Evolutionary conservation across 306 rosid genomes (phyloP), one percentile per base, ranked within the genome.

Genomic region (Begonia fuchsioides): DNA sequence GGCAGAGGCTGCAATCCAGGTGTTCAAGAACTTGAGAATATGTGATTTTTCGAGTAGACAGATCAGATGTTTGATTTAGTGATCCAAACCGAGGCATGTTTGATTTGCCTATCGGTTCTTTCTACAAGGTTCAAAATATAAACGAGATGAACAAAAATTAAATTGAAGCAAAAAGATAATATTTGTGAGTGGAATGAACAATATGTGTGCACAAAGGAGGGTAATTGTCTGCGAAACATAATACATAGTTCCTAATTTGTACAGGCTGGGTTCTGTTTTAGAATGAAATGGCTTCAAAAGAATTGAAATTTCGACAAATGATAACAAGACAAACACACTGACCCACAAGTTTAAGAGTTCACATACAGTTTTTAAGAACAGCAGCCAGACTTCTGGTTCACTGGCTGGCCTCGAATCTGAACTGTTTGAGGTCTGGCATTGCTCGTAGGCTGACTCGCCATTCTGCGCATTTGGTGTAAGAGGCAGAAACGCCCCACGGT

Each of bases 361-460:
- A 13, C 14, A 5, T 11, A 10, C 6, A n/a, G 49, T 57, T 74
- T 59, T 67, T 81, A 62, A 9, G 96, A 92, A 95, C 98, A 92
- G 83, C 98, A 92, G 56, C 98, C 94, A 26, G 87, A 65, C 65
- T 85, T 92, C 72, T 92, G 98, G 74, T 85, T 92, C 55, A 92
- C 94, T 1, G 98, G 98, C 72, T 92, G 96, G 68, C 98, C 98
- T 57, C 94, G 79, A 53, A 92, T 82, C 77, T 82, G 96, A 57
- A 92, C 94, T 0, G 98, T 92, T 14, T 95, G 94, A 64, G 96
- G 94, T 75, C 98, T 66, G 14, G 87, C 86, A 56, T 77, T 82
- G 83, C 65, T 85, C 82, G 76, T 68, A 7, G 98, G 98, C 65
- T 92, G 98, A 69, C 84, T 92, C 18, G 98, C 98, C 98, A 92